Evolutionary conservation across 768 basidiomycete species (phyloP), one percentile per base, ranked within the genome.

Genomic region (Boletus rufocinnamomeus): DNA sequence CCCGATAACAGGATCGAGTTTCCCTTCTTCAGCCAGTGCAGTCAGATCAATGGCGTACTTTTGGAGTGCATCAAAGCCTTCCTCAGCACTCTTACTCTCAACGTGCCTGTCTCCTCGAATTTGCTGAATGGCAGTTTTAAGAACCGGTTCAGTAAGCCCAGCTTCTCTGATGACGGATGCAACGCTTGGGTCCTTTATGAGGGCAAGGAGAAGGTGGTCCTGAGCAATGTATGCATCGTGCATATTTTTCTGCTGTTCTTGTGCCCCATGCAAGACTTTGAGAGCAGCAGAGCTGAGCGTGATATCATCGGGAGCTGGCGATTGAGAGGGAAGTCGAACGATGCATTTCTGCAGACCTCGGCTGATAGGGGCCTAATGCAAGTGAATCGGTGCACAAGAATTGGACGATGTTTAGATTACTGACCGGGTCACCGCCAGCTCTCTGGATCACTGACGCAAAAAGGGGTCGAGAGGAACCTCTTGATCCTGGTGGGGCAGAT

Each of bases 1-100:
- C 10, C 95, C 94, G 57, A 97, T 93, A 30, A 95, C 91, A 4
- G 95, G 95, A 72, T 97, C 95, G n/a, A 96, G 84, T 72, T 95
- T 95, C 16, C 95, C 94, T 69, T 93, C 91, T 69, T 89, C 87
- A 32, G 95, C 95, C 3, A 95, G 79, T 4, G 89, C 79, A 0
- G 95, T 97, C 48, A 96, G 76, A 72, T 97, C 93, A 16, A 89
- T 75, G 1, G 91, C 91, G 68, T 93, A 93, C 74, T 97, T 97
- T 61, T 85, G 82, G 32, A 98, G 77, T 2, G 95, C 95, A 59
- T 98, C 95, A 64, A 97, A 98, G 30, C 93, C 93, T 63, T 91
- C 86, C 69, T 98, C 96, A 0, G 95, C 93, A 21, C 83, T 85
- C 71, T 84, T 91, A 61, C 84, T 88, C 66, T 98, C 94, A 5